Evolutionary conservation across 306 rosid species (phyloP).

Genomic region (Castanopsis chinensis): DNA sequence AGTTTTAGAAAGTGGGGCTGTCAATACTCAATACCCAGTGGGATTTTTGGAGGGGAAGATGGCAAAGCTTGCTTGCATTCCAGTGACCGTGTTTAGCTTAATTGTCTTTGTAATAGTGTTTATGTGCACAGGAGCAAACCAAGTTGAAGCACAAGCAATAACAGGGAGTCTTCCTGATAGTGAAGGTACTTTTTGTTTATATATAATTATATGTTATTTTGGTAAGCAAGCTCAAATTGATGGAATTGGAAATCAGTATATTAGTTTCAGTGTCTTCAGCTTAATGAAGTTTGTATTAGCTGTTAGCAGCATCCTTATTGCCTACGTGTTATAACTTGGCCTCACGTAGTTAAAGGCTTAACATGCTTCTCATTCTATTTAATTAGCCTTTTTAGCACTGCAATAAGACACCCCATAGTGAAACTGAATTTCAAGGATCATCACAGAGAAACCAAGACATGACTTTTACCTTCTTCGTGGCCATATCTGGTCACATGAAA

Average conservation of each 20-base stretch:
- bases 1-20: neutral
- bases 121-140: constrained; percentile 1
- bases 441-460: neutral
- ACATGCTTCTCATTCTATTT: no score
- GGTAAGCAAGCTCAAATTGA: neutral
- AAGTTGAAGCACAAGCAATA: constrained; percentile 14
- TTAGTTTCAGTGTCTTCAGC: neutral
- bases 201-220: neutral
- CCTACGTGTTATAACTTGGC: no score
- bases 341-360: neutral
- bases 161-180: constrained; percentile 20
- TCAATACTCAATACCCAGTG: neutral
- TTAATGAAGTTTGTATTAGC: neutral
- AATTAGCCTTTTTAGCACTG: no score
- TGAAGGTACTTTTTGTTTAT: constrained; percentile 19
- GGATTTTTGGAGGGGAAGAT: neutral
- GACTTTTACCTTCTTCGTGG: no score
- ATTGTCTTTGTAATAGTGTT: neutral
- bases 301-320: no score
- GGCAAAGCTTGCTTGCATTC: neutral
- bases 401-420: no score
- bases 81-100: neutral
- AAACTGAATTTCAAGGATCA: no score
- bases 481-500: no score
- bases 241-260: neutral